These are phyloP conservation scores for Ophiostoma australiae DNA, from an alignment of 2,329 filamentous ascomycete species.

Conservation along the genomic window DNA sequence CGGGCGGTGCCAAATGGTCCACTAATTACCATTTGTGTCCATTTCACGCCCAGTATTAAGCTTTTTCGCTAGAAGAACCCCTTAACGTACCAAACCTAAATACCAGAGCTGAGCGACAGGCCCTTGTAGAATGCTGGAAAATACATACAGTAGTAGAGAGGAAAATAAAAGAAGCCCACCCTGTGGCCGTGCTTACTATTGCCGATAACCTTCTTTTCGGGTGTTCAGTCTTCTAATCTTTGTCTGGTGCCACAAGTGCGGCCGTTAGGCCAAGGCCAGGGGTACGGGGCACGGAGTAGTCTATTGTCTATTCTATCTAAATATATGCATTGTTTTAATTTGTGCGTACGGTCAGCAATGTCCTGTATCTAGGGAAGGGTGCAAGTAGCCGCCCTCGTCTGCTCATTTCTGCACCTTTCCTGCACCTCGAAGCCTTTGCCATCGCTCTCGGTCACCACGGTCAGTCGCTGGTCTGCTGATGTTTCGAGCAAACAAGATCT, in stretches of 20 bases:
- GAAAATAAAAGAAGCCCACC: neutral
- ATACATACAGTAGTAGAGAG: neutral
- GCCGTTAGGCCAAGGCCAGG: neutral
- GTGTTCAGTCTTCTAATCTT: too few relatives aligned
- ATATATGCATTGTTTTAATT: neutral
- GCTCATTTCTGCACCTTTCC: neutral
- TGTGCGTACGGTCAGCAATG: neutral
- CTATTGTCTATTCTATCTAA: neutral
- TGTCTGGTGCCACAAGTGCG: neutral
- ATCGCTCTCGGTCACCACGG: neutral
- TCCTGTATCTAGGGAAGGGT: neutral
- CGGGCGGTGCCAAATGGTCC: conserved; percentile 13
- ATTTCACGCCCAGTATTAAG: conserved; percentile 11
- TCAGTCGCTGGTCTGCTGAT: conserved; percentile 3
- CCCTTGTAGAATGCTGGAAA: neutral
- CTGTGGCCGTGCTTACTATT: conserved; percentile 16
- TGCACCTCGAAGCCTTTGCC: neutral
- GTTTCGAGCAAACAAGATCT: conserved; percentile 9
- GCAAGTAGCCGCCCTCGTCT: neutral
- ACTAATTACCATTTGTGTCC: conserved; percentile 9
- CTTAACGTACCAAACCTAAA: conserved; percentile 26
- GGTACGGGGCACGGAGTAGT: neutral
- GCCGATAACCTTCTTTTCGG: conserved; percentile 14
- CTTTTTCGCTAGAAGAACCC: conserved; percentile 17
- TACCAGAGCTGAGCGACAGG: conserved; percentile 28